Evolutionary conservation across 208 protist species (phyloP).

Genomic region (Crithidia expoeki): DNA sequence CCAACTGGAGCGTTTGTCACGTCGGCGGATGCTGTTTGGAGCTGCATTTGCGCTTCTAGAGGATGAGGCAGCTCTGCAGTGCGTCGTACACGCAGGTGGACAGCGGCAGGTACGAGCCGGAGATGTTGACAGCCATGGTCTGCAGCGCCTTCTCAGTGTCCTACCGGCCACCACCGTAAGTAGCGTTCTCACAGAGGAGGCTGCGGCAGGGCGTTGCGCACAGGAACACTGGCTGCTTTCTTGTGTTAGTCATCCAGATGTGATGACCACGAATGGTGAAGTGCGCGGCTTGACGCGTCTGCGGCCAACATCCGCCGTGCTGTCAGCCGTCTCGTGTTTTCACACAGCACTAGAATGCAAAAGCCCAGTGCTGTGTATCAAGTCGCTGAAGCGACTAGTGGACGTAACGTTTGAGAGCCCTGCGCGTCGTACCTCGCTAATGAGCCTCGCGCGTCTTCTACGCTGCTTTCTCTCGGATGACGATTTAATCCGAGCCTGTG

Average conservation of each 20-base stretch:
- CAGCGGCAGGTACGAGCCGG: conserved; percentile 32
- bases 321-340: conserved; percentile 17
- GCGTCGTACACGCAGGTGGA: conserved; percentile 42
- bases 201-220: conserved; percentile 40
- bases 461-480: conserved; percentile 20
- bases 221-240: conserved; percentile 59
- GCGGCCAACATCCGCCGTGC: conserved; percentile 19
- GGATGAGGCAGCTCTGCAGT: conserved; percentile 41
- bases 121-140: conserved; percentile 73
- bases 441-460: conserved; percentile 21
- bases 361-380: conserved; percentile 10
- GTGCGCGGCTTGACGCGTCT: conserved; percentile 4
- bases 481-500: conserved; percentile 7
- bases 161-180: conserved; percentile 35
- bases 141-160: conserved; percentile 68
- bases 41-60: conserved; percentile 62
- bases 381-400: conserved; percentile 17
- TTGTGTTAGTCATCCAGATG: conserved; percentile 1
- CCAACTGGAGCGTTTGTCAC: conserved; percentile 9
- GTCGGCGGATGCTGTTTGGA: conserved; percentile 50
- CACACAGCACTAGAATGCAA: neutral
- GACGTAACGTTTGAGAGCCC: conserved; percentile 19
- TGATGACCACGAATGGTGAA: neutral
- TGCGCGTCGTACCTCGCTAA: conserved; percentile 10
- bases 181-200: conserved; percentile 14